Conservation (phyloP, 2,329 filamentous ascomycete species). For the Cordyceps farinosa region DNA sequence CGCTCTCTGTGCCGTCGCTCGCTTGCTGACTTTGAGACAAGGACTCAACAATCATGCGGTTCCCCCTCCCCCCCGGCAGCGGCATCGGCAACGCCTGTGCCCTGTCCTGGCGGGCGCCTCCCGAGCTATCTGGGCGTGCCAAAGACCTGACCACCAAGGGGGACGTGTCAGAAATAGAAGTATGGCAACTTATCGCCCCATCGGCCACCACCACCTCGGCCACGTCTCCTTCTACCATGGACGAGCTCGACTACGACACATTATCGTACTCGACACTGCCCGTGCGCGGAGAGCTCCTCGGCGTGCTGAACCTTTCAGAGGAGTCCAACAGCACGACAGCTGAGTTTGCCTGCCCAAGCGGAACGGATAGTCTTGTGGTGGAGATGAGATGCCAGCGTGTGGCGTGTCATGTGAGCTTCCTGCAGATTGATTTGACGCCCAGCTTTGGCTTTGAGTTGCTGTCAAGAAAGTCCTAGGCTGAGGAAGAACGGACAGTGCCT, state of each 20-base stretch:
- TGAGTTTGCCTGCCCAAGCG: constrained; percentile 9
- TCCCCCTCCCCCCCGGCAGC: background rate
- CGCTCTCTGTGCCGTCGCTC: too few relatives aligned
- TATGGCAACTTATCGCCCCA: constrained; percentile 10
- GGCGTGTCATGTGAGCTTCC: constrained; percentile 14
- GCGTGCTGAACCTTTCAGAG: constrained; percentile 2
- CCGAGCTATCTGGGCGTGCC: background rate
- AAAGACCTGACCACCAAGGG: constrained; percentile 13
- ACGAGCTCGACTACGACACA: constrained; percentile 14
- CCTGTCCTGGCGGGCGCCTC: constrained; percentile 4
- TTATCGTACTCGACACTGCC: constrained; percentile 13
- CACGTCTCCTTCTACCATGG: constrained; percentile 3
- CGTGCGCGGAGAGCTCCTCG: constrained; percentile 15
- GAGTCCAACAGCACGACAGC: background rate
- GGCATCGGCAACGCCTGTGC: background rate
- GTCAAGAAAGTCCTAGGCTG: background rate
- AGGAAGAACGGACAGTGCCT: background rate
- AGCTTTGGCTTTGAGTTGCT: constrained; percentile 16
- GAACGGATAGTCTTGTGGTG: constrained; percentile 3
- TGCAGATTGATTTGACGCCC: constrained; percentile 13
- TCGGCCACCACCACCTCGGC: background rate
- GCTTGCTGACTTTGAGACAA: background rate
- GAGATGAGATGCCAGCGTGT: constrained; percentile 16
- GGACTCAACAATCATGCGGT: constrained; percentile 10
- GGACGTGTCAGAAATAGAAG: constrained; percentile 11